Evolutionary conservation across 192 early-diverging fungal species (phyloP), one percentile per base, ranked within the genome.

Genomic region (Spizellomyces punctatus): DNA sequence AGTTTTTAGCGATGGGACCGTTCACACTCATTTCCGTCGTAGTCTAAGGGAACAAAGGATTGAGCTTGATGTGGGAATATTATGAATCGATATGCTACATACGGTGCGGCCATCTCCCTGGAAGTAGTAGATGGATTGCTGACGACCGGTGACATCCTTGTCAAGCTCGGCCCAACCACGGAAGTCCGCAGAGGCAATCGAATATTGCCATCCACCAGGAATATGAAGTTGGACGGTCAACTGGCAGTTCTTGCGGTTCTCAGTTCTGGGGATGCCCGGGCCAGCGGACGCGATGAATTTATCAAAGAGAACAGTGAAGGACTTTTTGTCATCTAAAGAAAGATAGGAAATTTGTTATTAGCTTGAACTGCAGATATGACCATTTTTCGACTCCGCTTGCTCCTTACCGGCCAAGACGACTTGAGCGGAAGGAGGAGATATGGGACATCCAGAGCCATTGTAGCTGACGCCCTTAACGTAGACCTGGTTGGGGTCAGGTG

Each of bases 211-310:
- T 10, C 78, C 74, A 8, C 65, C 49, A 36, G 78, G 73, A 45
- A 72, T 45, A 42, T 72, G 69, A 10, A 79, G 36, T 50, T 71
- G 61, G 21, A 73, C 41, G 21, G 52, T 63, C 17, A 79, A 36
- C 48, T 76, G 68, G 66, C 78, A 77, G 61, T 77, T 72, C 67
- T 79, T 64, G 66, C 73, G 61, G 69, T 58, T 66, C 60, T 78
- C 77, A 27, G 58, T 64, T 42, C 69, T 48, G 27, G 73, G n/a
- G 17, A 79, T 69, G 21, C 56, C 62, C 46, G 74, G 67, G 9
- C 70, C 73, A 67, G 67, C 49, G n/a, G 14, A 27, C 8, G 70
- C 78, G 55, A 76, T 62, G 54, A 66, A 79, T 21, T 67, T 19
- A 60, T 75, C 68, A 50, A 71, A 79, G 2, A 66, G 3, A n/a